Conservation (phyloP, 805 yeast species). For the Ogataea paradorogensis region DNA sequence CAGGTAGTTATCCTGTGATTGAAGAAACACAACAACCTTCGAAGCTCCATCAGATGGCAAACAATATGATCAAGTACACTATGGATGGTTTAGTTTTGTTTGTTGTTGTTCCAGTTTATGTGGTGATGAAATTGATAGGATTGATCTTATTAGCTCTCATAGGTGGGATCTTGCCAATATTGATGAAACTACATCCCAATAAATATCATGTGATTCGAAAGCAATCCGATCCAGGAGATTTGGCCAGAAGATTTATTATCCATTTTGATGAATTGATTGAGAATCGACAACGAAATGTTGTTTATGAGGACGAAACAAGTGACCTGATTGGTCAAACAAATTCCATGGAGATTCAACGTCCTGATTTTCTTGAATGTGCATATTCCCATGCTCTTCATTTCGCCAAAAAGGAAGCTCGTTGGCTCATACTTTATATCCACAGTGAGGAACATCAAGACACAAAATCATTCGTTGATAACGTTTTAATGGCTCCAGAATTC, state of each 20-base stretch:
- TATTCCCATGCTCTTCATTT: conserved; percentile 74
- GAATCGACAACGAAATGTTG: conserved; percentile 10
- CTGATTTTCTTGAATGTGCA: conserved; percentile 63
- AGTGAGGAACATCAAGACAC: conserved; percentile 69
- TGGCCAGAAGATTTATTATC: conserved; percentile 32
- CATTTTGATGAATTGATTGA: conserved; percentile 34
- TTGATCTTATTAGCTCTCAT: conserved; percentile 18
- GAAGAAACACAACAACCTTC: conserved; percentile 19
- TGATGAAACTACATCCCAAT: conserved; percentile 21
- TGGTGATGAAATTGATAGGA: conserved; percentile 22
- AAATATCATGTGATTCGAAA: conserved; percentile 22
- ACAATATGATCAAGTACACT: conserved; percentile 9
- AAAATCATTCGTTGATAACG: conserved; percentile 46
- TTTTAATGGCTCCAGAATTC: conserved; percentile 52
- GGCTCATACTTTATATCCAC: conserved; percentile 70
- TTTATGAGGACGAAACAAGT: conserved; percentile 3
- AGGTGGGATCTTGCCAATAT: conserved; percentile 23
- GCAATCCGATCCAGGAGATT: conserved; percentile 31
- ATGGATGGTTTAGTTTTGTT: conserved; percentile 19
- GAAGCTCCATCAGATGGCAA: conserved; percentile 21
- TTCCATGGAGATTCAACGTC: conserved; percentile 26
- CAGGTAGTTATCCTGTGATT: conserved; percentile 24
- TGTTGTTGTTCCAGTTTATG: conserved; percentile 27
- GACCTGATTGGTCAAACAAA: conserved; percentile 14
- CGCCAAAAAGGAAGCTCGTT: conserved; percentile 68